phyloP scores from a whole-genome alignment of 208 protist species.

The Strigomonas galati region DNA sequence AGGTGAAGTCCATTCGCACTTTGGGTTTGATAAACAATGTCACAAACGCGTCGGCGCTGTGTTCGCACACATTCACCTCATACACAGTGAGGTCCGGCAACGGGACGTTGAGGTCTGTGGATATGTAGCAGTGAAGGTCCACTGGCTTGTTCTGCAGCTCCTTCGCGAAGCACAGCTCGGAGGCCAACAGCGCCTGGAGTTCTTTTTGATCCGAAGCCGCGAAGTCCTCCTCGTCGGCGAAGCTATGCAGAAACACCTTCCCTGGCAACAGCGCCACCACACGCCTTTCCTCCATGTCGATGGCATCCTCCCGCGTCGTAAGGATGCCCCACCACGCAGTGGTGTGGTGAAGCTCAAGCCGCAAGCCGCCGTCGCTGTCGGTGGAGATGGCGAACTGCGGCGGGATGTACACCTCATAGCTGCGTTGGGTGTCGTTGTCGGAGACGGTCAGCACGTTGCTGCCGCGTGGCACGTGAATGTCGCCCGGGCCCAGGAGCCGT shows the following conservation, averaged over 20 bases:
- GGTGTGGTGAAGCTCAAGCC: neutral
- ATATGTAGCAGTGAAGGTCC: slow-evolving; percentile 27
- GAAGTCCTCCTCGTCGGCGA: slow-evolving; percentile 3
- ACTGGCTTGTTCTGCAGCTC: neutral
- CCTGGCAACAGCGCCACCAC: neutral
- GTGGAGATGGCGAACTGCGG: slow-evolving; percentile 7
- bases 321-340: slow-evolving; percentile 10
- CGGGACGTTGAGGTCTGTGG: slow-evolving; percentile 24
- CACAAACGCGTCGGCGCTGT: slow-evolving; percentile 32
- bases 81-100: slow-evolving; percentile 40
- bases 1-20: slow-evolving; percentile 12
- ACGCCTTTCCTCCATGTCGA: slow-evolving; percentile 7
- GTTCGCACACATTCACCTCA: slow-evolving; percentile 43
- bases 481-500: slow-evolving; percentile 15
- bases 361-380: neutral
- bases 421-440: neutral
- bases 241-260: slow-evolving; percentile 9
- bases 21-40: slow-evolving; percentile 34
- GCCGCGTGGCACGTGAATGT: neutral
- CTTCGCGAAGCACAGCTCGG: neutral
- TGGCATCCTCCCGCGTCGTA: neutral
- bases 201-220: neutral
- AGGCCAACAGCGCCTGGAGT: neutral
- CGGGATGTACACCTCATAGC: slow-evolving; percentile 16
- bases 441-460: slow-evolving; percentile 1